Percentiles rank a stretch among this genome's conserved stretches.
Conservation (phyloP, 805 yeast genomes). For the Monosporozyma aerobia region DNA sequence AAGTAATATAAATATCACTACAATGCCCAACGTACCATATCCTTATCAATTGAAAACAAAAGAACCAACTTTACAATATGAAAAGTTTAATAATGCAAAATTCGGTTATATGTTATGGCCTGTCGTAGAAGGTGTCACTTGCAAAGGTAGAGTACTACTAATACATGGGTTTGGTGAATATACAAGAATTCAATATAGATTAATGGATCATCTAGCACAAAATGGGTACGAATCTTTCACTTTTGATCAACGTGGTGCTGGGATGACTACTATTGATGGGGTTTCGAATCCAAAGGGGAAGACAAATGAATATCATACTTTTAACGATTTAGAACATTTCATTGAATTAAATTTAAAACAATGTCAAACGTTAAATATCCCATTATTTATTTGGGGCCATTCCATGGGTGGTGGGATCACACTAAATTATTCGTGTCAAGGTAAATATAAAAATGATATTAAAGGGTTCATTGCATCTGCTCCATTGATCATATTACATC, state of each 20-base stretch:
- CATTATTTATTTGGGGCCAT: slow-evolving; percentile 50
- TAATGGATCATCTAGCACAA: slow-evolving; percentile 43
- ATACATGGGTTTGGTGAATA: slow-evolving; percentile 71
- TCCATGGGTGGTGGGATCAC: slow-evolving; percentile 79
- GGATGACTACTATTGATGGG: slow-evolving; percentile 54
- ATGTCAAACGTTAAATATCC: slow-evolving; percentile 16
- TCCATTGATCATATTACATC: slow-evolving; percentile 53
- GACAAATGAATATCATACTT: slow-evolving; percentile 48
- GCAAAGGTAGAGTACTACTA: slow-evolving; percentile 46
- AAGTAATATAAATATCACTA: neutral
- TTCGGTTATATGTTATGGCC: slow-evolving; percentile 28
- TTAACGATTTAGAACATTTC: slow-evolving; percentile 52
- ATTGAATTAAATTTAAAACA: slow-evolving; percentile 17
- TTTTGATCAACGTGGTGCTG: slow-evolving; percentile 73
- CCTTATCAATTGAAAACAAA: slow-evolving; percentile 19
- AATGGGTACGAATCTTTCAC: slow-evolving; percentile 57
- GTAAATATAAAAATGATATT: slow-evolving; percentile 40
- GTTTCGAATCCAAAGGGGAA: slow-evolving; percentile 49
- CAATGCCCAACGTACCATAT: slow-evolving; percentile 7
- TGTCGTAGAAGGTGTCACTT: neutral
- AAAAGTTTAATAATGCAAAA: slow-evolving; percentile 21
- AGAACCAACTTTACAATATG: slow-evolving; percentile 17
- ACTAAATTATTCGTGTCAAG: slow-evolving; percentile 51
- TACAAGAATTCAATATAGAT: slow-evolving; percentile 38
- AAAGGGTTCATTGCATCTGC: slow-evolving; percentile 43